A percentile compares a stretch with the other conserved stretches of the same genome.
These are phyloP conservation scores for Cotoneaster glaucophyllus DNA, from an alignment of 306 rosid genomes.

Conservation along the genomic window DNA sequence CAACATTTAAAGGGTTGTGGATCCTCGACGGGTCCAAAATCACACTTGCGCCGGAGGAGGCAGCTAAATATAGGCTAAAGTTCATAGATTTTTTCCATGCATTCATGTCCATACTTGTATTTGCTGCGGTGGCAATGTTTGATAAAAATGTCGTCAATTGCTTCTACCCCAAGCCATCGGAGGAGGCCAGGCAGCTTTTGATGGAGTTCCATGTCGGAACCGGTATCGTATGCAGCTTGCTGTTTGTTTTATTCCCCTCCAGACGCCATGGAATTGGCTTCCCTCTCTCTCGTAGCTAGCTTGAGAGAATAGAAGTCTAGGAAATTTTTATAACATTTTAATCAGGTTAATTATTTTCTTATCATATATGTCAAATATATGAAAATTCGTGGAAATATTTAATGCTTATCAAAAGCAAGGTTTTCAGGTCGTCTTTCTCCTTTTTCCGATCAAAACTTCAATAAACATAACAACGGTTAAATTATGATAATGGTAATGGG, in stretches of 20 bases:
- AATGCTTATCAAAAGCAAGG: background rate
- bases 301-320: background rate
- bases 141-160: conserved; percentile 63
- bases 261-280: conserved; percentile 80
- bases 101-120: conserved; percentile 47
- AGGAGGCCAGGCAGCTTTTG: conserved; percentile 46
- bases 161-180: conserved; percentile 57
- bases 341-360: background rate
- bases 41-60: conserved; percentile 27
- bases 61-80: conserved; percentile 37
- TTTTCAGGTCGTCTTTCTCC: background rate
- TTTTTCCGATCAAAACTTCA: background rate
- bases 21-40: conserved; percentile 54
- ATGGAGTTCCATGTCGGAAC: conserved; percentile 60
- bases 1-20: conserved; percentile 59
- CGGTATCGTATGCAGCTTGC: conserved; percentile 48
- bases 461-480: background rate
- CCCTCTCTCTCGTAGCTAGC: conserved; percentile 47
- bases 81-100: conserved; percentile 65
- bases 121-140: conserved; percentile 61
- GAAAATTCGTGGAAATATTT: background rate
- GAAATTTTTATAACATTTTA: background rate
- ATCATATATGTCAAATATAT: background rate
- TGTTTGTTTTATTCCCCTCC: conserved; percentile 57
- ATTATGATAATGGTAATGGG: background rate